Conservation (phyloP, 2,329 filamentous ascomycete species). For the Penicillium sp. region DNA sequence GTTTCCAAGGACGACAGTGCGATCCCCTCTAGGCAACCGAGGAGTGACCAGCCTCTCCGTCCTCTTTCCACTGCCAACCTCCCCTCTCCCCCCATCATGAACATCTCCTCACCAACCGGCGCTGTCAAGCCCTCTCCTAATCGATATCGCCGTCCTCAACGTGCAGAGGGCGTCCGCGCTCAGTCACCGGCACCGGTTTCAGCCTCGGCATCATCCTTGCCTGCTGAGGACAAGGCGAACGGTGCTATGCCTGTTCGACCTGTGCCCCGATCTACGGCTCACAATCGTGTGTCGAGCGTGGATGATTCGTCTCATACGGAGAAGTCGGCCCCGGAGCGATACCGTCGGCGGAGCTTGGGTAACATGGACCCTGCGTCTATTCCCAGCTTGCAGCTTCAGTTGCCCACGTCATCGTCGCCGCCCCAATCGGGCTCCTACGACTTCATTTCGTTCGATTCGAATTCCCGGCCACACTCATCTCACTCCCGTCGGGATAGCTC, state of each 20-base stretch:
- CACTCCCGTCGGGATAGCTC: conserved; percentile 58
- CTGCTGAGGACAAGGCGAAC: conserved; percentile 45
- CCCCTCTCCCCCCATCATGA: conserved; percentile 53
- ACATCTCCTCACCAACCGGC: conserved; percentile 49
- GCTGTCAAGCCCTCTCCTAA: conserved; percentile 69
- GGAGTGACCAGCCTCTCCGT: conserved; percentile 37
- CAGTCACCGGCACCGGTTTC: conserved; percentile 13
- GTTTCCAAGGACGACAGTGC: conserved; percentile 51
- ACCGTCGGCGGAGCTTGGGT: conserved; percentile 80
- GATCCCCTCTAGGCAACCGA: conserved; percentile 41
- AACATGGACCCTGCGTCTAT: conserved; percentile 53
- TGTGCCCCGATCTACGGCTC: conserved; percentile 46
- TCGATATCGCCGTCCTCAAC: conserved; percentile 72
- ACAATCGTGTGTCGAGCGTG: conserved; percentile 58
- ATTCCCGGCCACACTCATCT: conserved; percentile 33
- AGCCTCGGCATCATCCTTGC: conserved; percentile 5
- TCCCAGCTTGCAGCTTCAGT: conserved; percentile 34
- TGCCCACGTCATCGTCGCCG: conserved; percentile 31
- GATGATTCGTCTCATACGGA: conserved; percentile 66
- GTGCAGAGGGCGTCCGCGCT: conserved; percentile 48
- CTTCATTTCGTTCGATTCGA: conserved; percentile 32
- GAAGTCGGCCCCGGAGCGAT: conserved; percentile 67
- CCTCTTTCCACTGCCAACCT: conserved; percentile 51
- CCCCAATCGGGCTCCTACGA: conserved; percentile 35
- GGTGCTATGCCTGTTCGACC: conserved; percentile 22